Percentiles rank a stretch among this genome's conserved stretches.
phyloP scores from a whole-genome alignment of 2,329 filamentous ascomycete genomes.

The Waltergamsia citrina region DNA sequence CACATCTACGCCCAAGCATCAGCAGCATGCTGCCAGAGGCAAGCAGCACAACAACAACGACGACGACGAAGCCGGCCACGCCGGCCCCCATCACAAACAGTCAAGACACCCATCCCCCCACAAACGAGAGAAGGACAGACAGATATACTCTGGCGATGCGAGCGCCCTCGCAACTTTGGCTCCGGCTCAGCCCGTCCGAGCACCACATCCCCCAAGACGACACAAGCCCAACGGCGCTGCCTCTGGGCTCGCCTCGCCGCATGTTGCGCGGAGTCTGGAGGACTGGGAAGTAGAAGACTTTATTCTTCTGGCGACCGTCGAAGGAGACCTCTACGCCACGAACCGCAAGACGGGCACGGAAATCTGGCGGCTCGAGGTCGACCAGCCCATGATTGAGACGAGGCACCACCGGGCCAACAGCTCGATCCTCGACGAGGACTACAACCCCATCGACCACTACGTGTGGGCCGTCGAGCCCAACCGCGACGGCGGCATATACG shows the following conservation, averaged over 20 bases:
- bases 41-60: slow-evolving; percentile 8
- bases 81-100: slow-evolving; percentile 9
- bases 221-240: slow-evolving; percentile 44
- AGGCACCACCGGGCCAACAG: slow-evolving; percentile 66
- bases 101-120: slow-evolving; percentile 6
- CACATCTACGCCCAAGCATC: slow-evolving; percentile 12
- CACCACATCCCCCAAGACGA: slow-evolving; percentile 66
- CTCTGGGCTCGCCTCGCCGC: slow-evolving; percentile 69
- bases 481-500: slow-evolving; percentile 76
- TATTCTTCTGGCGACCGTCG: slow-evolving; percentile 98
- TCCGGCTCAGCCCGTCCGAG: slow-evolving; percentile 94
- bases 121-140: slow-evolving; percentile 20
- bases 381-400: slow-evolving; percentile 85
- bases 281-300: slow-evolving; percentile 99
- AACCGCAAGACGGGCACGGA: slow-evolving; percentile 78
- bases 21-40: slow-evolving; percentile 5
- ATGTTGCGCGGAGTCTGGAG: slow-evolving; percentile 91
- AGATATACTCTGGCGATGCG: slow-evolving; percentile 51
- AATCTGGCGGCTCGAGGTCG: slow-evolving; percentile 77
- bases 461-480: slow-evolving; percentile 94
- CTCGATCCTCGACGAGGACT: slow-evolving; percentile 49
- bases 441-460: slow-evolving; percentile 68
- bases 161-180: slow-evolving; percentile 96
- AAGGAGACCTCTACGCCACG: slow-evolving; percentile 88
- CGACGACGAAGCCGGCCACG: slow-evolving; percentile 6